A percentile compares a stretch with the other conserved stretches of the same genome.
Evolutionary conservation across 1,139 yeast species (phyloP).

Genomic region (Ogataea hybrid): DNA sequence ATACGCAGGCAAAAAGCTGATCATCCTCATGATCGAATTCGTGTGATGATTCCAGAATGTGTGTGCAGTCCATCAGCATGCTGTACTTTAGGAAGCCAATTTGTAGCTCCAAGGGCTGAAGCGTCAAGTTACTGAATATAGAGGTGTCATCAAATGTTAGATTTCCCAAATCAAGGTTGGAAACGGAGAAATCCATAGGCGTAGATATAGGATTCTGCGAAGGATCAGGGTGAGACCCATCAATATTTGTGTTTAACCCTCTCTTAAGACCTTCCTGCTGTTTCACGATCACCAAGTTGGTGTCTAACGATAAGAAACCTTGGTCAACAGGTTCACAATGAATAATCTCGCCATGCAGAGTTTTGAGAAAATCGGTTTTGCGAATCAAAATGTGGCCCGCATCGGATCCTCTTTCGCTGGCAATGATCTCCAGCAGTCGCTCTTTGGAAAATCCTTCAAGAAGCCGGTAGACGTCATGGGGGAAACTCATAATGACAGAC

Average conservation of each 20-base stretch:
- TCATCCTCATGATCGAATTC: conserved; percentile 29
- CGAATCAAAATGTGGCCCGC: conserved; percentile 36
- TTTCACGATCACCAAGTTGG: conserved; percentile 54
- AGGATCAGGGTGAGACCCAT: not conserved
- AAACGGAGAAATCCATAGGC: no score
- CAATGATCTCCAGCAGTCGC: conserved; percentile 31
- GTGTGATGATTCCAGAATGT: conserved; percentile 8
- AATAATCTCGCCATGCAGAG: conserved; percentile 49
- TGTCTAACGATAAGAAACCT: conserved; percentile 46
- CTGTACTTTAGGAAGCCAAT: conserved; percentile 7
- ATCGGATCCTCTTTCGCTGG: conserved; percentile 37
- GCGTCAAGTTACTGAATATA: conserved; percentile 9
- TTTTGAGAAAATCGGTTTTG: conserved; percentile 29
- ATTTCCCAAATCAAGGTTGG: no score
- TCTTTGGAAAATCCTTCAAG: conserved; percentile 37
- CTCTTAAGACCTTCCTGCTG: conserved; percentile 9
- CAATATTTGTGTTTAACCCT: conserved; percentile 3
- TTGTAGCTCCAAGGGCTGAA: conserved; percentile 17
- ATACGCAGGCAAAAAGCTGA: conserved; percentile 51
- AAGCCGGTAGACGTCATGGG: conserved; percentile 42
- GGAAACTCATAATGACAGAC: conserved; percentile 38
- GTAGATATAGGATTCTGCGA: no score
- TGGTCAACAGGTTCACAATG: conserved; percentile 75
- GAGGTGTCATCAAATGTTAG: conserved; percentile 4
- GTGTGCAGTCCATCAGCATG: conserved; percentile 17